Percentiles rank a stretch among this genome's conserved stretches.
Evolutionary conservation across 2,329 filamentous ascomycete genomes (phyloP).

Genomic region (Lachnellula cervina): DNA sequence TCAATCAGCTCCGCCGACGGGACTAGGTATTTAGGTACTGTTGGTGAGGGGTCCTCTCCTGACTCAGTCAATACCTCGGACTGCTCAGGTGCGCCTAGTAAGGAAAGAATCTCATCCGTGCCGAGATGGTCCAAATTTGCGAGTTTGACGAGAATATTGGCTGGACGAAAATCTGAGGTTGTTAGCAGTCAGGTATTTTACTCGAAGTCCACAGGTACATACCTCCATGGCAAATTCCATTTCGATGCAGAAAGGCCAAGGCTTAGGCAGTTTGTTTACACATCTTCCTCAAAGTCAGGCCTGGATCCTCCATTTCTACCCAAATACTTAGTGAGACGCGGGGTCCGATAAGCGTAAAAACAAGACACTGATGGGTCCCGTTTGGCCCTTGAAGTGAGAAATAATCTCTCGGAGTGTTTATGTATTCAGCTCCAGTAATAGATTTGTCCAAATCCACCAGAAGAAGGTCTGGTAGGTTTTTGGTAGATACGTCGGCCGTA

Average conservation of each 20-base stretch:
- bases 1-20: neutral
- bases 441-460: neutral
- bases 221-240: slow-evolving; percentile 1
- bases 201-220: neutral
- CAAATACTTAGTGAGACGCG: neutral
- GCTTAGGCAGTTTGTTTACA: neutral
- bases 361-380: slow-evolving; percentile 5
- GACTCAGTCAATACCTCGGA: neutral
- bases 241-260: neutral
- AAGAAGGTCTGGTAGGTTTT: neutral
- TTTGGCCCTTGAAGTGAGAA: slow-evolving; percentile 7
- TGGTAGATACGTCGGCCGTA: neutral
- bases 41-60: neutral
- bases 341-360: neutral
- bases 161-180: slow-evolving; percentile 4
- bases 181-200: neutral
- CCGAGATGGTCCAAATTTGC: neutral
- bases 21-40: slow-evolving; percentile 2
- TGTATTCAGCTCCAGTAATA: slow-evolving; percentile 1
- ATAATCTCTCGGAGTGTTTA: slow-evolving; percentile 2
- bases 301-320: neutral
- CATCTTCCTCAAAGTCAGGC: neutral
- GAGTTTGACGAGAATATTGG: slow-evolving; percentile 6
- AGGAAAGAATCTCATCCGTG: neutral
- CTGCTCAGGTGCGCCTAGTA: neutral